A percentile compares a stretch with the other conserved stretches of the same genome.
phyloP scores from a whole-genome alignment of 768 basidiomycete species.

The Strobilomyces dryophilus region DNA sequence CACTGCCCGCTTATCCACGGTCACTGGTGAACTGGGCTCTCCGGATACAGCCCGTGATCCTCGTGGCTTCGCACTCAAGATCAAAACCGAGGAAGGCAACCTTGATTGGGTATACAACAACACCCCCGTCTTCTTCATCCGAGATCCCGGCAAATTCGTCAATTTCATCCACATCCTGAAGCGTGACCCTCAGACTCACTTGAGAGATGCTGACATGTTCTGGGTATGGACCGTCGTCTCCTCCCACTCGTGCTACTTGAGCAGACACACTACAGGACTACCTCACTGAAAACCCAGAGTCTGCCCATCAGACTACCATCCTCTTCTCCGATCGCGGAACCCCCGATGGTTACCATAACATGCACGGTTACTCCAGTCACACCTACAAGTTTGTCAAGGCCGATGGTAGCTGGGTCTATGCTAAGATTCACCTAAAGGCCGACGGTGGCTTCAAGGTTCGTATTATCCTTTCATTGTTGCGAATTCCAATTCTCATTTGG shows the following conservation, averaged over 20 bases:
- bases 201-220: constrained; percentile 85
- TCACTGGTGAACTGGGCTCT: constrained; percentile 83
- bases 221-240: constrained; percentile 45
- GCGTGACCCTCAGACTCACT: constrained; percentile 86
- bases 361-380: constrained; percentile 94
- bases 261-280: constrained; percentile 59
- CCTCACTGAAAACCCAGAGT: constrained; percentile 82
- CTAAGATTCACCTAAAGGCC: constrained; percentile 77
- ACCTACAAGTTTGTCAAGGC: constrained; percentile 85
- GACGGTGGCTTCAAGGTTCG: constrained; percentile 79
- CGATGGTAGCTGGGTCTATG: constrained; percentile 81
- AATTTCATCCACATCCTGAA: constrained; percentile 96
- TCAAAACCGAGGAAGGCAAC: constrained; percentile 89
- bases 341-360: constrained; percentile 80
- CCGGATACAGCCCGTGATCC: constrained; percentile 93
- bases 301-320: constrained; percentile 86
- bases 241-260: neutral
- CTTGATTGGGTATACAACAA: constrained; percentile 93
- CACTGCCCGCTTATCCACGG: constrained; percentile 91
- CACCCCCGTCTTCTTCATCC: constrained; percentile 89
- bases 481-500: constrained; percentile 2
- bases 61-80: constrained; percentile 87
- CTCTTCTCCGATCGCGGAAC: constrained; percentile 94
- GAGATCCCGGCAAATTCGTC: constrained; percentile 84
- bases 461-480: neutral